These are phyloP conservation scores for Amanita pseudoporphyria DNA, from an alignment of 768 basidiomycete species.

Conservation along the genomic window DNA sequence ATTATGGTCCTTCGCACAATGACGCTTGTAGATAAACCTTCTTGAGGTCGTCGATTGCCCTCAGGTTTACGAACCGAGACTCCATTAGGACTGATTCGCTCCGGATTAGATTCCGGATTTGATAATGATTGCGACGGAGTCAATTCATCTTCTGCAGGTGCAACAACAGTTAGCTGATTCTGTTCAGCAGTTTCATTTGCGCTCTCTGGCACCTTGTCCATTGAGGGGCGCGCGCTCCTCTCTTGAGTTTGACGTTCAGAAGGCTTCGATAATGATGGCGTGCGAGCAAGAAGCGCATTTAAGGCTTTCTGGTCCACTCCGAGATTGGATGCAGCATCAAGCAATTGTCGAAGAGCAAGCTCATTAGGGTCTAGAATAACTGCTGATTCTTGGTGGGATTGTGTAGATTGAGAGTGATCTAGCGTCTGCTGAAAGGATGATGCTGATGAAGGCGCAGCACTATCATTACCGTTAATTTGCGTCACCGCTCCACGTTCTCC, in stretches of 20 bases:
- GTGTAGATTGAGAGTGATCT: slow-evolving; percentile 15
- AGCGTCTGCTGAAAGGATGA: slow-evolving; percentile 17
- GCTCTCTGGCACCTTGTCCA: not conserved
- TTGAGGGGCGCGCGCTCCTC: not conserved
- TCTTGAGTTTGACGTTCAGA: slow-evolving; percentile 18
- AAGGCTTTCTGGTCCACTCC: slow-evolving; percentile 67
- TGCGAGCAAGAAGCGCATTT: slow-evolving; percentile 62
- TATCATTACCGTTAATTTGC: slow-evolving; percentile 5
- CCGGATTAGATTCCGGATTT: slow-evolving; percentile 18
- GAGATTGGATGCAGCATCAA: slow-evolving; percentile 65
- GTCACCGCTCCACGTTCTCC: slow-evolving; percentile 5
- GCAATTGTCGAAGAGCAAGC: slow-evolving; percentile 52
- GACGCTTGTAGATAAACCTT: slow-evolving; percentile 29
- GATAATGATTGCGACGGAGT: not conserved
- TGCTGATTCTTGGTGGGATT: slow-evolving; percentile 6
- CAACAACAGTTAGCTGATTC: slow-evolving; percentile 5
- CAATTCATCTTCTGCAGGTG: slow-evolving; percentile 5
- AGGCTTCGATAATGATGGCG: slow-evolving; percentile 50
- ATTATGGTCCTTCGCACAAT: slow-evolving; percentile 75
- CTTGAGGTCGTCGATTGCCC: slow-evolving; percentile 30
- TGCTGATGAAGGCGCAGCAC: slow-evolving; percentile 22
- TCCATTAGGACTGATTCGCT: slow-evolving; percentile 22
- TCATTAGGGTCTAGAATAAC: not conserved
- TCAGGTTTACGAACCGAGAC: slow-evolving; percentile 27
- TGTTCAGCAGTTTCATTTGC: not conserved